A percentile compares a stretch with the other conserved stretches of the same genome.
These are phyloP conservation scores for Pachysolen tannophilus DNA, from an alignment of 805 yeast genomes.

Conservation along the genomic window DNA sequence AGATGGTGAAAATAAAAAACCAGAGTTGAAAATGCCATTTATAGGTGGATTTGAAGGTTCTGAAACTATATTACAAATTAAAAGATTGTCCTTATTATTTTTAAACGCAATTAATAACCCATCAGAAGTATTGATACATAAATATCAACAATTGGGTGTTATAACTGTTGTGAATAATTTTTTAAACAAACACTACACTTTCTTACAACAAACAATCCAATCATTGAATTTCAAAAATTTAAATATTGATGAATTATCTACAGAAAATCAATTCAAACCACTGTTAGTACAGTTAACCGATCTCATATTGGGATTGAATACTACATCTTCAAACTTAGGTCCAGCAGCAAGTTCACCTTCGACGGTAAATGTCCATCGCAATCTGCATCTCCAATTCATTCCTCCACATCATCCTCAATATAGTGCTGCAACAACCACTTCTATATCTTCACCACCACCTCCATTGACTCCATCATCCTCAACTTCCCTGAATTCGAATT, in stretches of 20 bases:
- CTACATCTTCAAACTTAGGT: neutral
- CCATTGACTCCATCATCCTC: conserved; percentile 13
- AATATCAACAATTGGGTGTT: conserved; percentile 45
- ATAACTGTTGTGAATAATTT: conserved; percentile 33
- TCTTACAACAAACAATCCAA: conserved; percentile 13
- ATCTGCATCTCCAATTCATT: neutral
- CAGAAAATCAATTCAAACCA: neutral
- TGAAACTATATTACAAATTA: conserved; percentile 28
- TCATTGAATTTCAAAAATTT: conserved; percentile 12
- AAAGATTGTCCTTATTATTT: conserved; percentile 35
- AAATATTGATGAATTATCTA: conserved; percentile 1
- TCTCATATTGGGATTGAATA: conserved; percentile 8
- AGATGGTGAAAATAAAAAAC: conserved; percentile 31
- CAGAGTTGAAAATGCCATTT: conserved; percentile 37
- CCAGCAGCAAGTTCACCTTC: neutral
- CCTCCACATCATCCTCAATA: conserved; percentile 6
- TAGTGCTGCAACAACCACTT: conserved; percentile 1
- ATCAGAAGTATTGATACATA: conserved; percentile 44
- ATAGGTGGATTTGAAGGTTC: conserved; percentile 37
- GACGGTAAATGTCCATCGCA: neutral
- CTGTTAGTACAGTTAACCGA: conserved; percentile 8
- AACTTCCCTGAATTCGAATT: conserved; percentile 3
- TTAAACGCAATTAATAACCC: conserved; percentile 34
- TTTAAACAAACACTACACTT: conserved; percentile 10
- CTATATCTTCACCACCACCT: conserved; percentile 8